Conservation (phyloP, 352 stramenopile genomes). For the Elongisporangium anandrum region DNA sequence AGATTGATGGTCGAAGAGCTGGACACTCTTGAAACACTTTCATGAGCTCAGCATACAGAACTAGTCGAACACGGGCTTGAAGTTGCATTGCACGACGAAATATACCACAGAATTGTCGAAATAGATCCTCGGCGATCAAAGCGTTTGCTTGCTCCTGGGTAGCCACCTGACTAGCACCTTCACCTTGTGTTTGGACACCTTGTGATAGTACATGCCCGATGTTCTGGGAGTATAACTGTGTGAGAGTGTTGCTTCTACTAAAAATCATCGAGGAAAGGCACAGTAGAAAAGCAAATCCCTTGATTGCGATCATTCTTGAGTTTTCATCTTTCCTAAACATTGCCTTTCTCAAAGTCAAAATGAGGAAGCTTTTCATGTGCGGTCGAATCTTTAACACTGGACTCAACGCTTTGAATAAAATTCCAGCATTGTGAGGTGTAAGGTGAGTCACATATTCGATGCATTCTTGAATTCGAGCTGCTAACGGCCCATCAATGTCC, state of each 20-base stretch:
- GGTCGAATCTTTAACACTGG: conserved; percentile 31
- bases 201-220: conserved; percentile 28
- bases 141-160: conserved; percentile 38
- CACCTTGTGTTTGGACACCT: conserved; percentile 12
- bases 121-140: conserved; percentile 40
- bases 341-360: conserved; percentile 53
- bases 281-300: conserved; percentile 35
- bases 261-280: conserved; percentile 38
- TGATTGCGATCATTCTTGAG: conserved; percentile 44
- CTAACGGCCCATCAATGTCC: conserved; percentile 28
- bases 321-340: conserved; percentile 58
- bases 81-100: conserved; percentile 45
- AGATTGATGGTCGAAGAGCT: conserved; percentile 28
- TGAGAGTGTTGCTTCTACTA: conserved; percentile 28
- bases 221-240: conserved; percentile 53
- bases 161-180: conserved; percentile 9
- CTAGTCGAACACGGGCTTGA: conserved; percentile 37
- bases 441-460: conserved; percentile 53
- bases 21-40: conserved; percentile 41
- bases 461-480: conserved; percentile 33
- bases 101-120: conserved; percentile 52
- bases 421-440: conserved; percentile 14
- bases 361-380: conserved; percentile 38
- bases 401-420: conserved; percentile 29
- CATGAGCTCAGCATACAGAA: conserved; percentile 41